Base-by-base conservation (phyloP, 768 basidiomycete genomes). In the Termitomyces heimii region DNA sequence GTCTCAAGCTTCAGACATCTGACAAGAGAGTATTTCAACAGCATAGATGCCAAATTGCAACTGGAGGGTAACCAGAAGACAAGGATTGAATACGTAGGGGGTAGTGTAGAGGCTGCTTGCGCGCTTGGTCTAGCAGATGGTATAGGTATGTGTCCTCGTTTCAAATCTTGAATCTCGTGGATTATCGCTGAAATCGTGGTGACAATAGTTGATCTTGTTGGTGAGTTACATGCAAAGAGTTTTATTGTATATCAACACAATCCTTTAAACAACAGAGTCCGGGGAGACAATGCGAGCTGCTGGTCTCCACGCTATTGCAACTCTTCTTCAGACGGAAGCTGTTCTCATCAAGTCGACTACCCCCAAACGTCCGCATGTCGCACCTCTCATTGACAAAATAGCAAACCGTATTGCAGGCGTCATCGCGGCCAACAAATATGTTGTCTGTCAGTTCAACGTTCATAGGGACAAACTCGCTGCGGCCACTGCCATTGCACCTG, bases 271-370 rank as follows among this genome's bases (percentile, higher is more conserved):
- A 18, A 20, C 68, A 95, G 96, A 98, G 74, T 99, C 96, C 18
- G 97, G 97, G 43, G 97, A 99, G 66, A 99, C 97, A 8, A 99
- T 99, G 97, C 92, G 96, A 34, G 97, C 96, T 26, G 95, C 95
- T 0, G 97, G 96, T 37, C 78, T 98, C 55, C 91, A 91, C 69
- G 85, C 96, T 40, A 98, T 99, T 65, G 89, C 86, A 14, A 98
- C 94, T 10, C 69, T 99, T 12, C 82, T 99, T 54, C 71, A 86
- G 29, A 75, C 76, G 1, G 89, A 99, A 73, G 95, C 96, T 12
- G 92, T 98, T 53, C 84, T 99, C 35, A 97, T 99, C 78, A 89
- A 85, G 60, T 92, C 90, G 1, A 78, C 75, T 52, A 72, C 73
- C 18, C 77, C 79, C 0, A 91, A 89, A 61, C 80, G 86, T 59